Evolutionary conservation across 2,329 filamentous ascomycete species (phyloP), one percentile per base, ranked within the genome.

Genomic region (Aspergillus ochraceoroseus): DNA sequence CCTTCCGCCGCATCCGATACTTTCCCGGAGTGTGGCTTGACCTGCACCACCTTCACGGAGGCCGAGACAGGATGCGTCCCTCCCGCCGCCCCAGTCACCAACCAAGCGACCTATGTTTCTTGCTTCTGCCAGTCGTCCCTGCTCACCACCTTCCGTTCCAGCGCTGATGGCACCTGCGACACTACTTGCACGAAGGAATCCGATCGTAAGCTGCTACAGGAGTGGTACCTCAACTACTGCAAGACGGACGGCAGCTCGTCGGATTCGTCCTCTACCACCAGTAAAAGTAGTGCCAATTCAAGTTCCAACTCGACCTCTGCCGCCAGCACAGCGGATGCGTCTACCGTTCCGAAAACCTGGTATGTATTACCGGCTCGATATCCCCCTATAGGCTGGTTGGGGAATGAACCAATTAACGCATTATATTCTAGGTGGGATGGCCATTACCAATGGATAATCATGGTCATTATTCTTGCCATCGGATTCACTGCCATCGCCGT

Each of bases 391-490:
- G 20, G 20, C 5, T 5, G 9, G 20, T 22, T 22, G 20, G 5
- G 5, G 20, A 9, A 22, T 5, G 20, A 22, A 22, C 20, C 20
- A 5, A 22, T 9, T 22, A 5, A 5, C 20, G 5, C 9, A 5
- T 22, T 22, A 22, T 39, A 15, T 22, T 11, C 18, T 13, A 63
- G 55, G 49, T 53, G 51, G 54, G 46, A 75, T 5, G 73, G 70
- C 18, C 85, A 90, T 63, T 87, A 78, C 70, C 75, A 80, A 68
- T 94, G 86, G 86, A 77, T 94, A 31, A 73, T 90, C 47, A 87
- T 92, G 74, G 72, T 92, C 38, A 80, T 87, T 49, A 70, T 90
- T 47, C 73, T 94, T 18, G 74, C 82, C 29, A 70, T 90, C 44
- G 82, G 72, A 38, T 84, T 94, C 46, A 67, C 74, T 9, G 71